Evolutionary conservation across 352 stramenopile genomes (phyloP), one percentile per base, ranked within the genome.

Genomic region (Pythium sukuiense): DNA sequence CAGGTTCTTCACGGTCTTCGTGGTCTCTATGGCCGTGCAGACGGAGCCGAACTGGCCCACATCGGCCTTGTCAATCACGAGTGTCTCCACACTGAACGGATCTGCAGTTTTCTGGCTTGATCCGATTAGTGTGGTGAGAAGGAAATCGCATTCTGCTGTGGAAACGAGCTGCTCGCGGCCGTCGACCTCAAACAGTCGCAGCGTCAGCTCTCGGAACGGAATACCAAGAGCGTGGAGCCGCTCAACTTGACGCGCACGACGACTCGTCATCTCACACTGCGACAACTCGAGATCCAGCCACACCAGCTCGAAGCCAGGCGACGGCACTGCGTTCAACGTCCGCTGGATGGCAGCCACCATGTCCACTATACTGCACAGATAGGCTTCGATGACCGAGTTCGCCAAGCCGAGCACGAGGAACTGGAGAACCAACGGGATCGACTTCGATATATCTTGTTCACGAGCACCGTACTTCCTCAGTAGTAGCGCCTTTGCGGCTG

Each of bases 371-470:
- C 30, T 63, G 12, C 41, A 55, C 46, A 69, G 29, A 27, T 69
- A 69, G 14, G 29, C 13, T 37, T 59, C 20, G 18, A 69, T 49
- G 11, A 48, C 26, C 1, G 16, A 26, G 2, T 33, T 63, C 24
- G 62, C 62, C 55, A 69, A 43, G 26, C 62, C 62, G 50, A 69
- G 59, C 41, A 69, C 46, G 8, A 69, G 27, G 26, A 69, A 69
- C 43, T 63, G 55, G 14, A 69, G 46, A 26, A 56, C 43, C 43
- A 69, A 9, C 11, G 55, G 62, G 55, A 69, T 59, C 46, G 33
- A 2, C 16, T 35, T 13, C 13, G 16, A 0, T 7, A 54, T 13
- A 8, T 20, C 50, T 32, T 29, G 2, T 2, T 0, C 29, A 16
- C 2, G 32, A 43, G 2, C 18, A 3, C n/a, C 61, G 33, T 68